phyloP scores from a whole-genome alignment of 2,329 filamentous ascomycete genomes.

The Phaeosphaeriaceae sp. region DNA sequence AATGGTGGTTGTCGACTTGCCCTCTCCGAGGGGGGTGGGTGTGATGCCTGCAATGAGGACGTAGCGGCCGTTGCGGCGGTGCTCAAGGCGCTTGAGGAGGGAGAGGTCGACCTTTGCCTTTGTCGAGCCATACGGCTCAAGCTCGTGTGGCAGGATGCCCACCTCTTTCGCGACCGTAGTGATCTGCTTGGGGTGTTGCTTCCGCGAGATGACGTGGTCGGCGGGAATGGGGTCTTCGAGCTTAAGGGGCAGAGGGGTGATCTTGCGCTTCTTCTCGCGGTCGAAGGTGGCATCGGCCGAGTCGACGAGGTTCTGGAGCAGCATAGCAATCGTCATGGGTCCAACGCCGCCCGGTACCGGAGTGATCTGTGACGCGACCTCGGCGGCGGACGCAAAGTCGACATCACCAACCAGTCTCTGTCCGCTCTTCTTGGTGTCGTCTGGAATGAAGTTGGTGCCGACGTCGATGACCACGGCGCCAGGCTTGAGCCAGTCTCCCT shows the following conservation, averaged over 20 bases:
- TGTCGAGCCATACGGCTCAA: slow-evolving; percentile 93
- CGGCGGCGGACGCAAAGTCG: slow-evolving; percentile 81
- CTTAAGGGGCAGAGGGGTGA: slow-evolving; percentile 83
- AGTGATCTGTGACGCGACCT: slow-evolving; percentile 92
- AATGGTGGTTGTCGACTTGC: slow-evolving; percentile 98
- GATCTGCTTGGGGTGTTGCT: slow-evolving; percentile 91
- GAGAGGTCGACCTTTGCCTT: slow-evolving; percentile 94
- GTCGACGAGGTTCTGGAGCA: slow-evolving; percentile 93
- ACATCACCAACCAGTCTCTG: slow-evolving; percentile 94
- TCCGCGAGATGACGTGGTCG: slow-evolving; percentile 89
- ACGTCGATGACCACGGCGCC: slow-evolving; percentile 97
- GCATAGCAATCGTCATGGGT: slow-evolving; percentile 98
- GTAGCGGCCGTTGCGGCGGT: slow-evolving; percentile 88
- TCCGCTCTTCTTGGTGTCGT: slow-evolving; percentile 89
- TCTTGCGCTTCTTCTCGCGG: slow-evolving; percentile 78
- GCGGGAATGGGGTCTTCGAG: slow-evolving; percentile 85
- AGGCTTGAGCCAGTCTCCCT: slow-evolving; percentile 94
- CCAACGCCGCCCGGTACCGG: slow-evolving; percentile 96
- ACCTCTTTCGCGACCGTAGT: slow-evolving; percentile 83
- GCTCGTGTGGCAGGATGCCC: slow-evolving; percentile 84
- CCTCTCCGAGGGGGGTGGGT: slow-evolving; percentile 93
- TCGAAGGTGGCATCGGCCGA: slow-evolving; percentile 84
- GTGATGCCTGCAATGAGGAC: slow-evolving; percentile 95
- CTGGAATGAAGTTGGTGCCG: slow-evolving; percentile 93
- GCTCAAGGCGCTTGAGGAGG: slow-evolving; percentile 81